Base-by-base conservation (phyloP, 164 flowering plant species). In the Nymphaea thermarum region DNA sequence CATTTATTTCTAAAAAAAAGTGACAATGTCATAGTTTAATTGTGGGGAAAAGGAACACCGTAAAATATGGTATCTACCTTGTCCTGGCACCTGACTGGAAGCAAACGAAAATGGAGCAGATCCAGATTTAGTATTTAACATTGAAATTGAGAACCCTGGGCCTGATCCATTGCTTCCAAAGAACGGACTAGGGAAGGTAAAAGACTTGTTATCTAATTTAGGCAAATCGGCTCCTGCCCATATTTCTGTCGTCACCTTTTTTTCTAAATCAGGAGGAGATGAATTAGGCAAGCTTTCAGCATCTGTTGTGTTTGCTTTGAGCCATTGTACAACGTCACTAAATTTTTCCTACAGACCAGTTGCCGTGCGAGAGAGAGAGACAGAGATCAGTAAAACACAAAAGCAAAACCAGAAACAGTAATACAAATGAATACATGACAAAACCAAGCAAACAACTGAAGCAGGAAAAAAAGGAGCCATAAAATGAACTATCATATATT, bases 241-340 rank as follows among this genome's bases (percentile, higher is more conserved):
- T 47, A 47, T 6, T 0, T 47, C 55, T 12, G 12, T 47, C 55
- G 12, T 12, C 55, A 6, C 55, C 12, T 47, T 47, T 12, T 47
- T 47, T 7, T 47, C 55, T 47, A 47, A 47, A 44, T 47, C 66
- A 42, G 66, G 70, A 53, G 77, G 63, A 57, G 64, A 83, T 10
- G 67, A 66, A 62, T 69, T 64, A 64, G 80, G 63, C 3, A 43
- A 47, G 71, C 60, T 80, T 69, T 77, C 86, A 62, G 79, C 84
- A 66, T 79, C 85, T 62, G 53, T 75, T 44, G 84, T 77, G 79
- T 90, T 90, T 73, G 83, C 86, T 82, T 82, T 90, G 57, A 91
- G 82, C 96, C 98, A 91, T 60, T 78, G 83, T 44, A 91, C 96
- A 62, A 94, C 90, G 71, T 94, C 99, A 72, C 83, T 80, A 71